phyloP scores from a whole-genome alignment of 177 flowering plant genomes.

The Telopea speciosissima region DNA sequence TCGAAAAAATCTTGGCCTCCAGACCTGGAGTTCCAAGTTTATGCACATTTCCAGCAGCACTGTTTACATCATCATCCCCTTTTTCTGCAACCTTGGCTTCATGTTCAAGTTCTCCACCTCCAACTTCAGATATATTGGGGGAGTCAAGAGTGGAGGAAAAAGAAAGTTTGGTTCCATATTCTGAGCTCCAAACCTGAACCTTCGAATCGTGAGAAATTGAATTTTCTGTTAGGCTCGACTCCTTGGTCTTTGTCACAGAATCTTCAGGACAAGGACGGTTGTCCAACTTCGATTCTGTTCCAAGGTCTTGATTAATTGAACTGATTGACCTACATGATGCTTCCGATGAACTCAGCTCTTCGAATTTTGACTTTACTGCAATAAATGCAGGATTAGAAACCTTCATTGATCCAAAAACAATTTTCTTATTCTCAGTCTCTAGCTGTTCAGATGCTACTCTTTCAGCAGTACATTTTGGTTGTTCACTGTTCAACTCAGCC shows the following conservation, averaged over 20 bases:
- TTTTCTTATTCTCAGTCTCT: conserved; percentile 41
- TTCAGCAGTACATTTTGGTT: conserved; percentile 26
- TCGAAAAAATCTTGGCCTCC: conserved; percentile 19
- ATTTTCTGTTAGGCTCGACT: conserved; percentile 24
- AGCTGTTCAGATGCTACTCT: conserved; percentile 33
- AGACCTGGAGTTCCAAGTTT: conserved; percentile 10
- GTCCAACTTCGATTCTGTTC: conserved; percentile 26
- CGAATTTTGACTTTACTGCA: conserved; percentile 63
- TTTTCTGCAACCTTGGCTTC: conserved; percentile 25
- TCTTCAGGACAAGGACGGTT: conserved; percentile 25
- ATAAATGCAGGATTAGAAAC: conserved; percentile 51
- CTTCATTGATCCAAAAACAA: conserved; percentile 43
- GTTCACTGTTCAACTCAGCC: conserved; percentile 28
- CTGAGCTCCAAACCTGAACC: conserved; percentile 45
- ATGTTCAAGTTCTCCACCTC: conserved; percentile 22
- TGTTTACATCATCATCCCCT: conserved; percentile 14
- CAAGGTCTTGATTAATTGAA: conserved; percentile 29
- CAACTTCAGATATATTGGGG: conserved; percentile 50
- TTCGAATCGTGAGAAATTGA: conserved; percentile 18
- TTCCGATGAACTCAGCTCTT: conserved; percentile 43
- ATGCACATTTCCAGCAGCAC: neutral
- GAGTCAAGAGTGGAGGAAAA: conserved; percentile 73
- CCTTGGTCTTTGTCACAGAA: conserved; percentile 18
- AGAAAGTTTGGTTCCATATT: conserved; percentile 70
- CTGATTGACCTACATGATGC: conserved; percentile 21